Evolutionary conservation across 169 alveolate species (phyloP).

Genomic region (Plasmodium malariae): DNA sequence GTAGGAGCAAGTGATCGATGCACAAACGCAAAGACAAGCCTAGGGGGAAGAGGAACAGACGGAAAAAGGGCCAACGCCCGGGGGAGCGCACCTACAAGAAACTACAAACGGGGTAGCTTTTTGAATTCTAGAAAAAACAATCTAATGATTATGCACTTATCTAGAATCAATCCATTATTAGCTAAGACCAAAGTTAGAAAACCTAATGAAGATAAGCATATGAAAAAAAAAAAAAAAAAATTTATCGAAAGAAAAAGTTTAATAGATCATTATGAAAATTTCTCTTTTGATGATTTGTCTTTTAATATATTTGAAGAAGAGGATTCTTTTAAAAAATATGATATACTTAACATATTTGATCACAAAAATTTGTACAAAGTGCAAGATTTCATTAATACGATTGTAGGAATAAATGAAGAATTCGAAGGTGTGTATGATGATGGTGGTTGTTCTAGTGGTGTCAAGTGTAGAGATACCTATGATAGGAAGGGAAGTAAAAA

Average conservation of each 20-base stretch:
- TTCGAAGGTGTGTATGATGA: slow-evolving; percentile 47
- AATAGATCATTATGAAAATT: slow-evolving; percentile 60
- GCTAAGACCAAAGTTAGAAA: slow-evolving; percentile 58
- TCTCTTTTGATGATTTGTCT: slow-evolving; percentile 65
- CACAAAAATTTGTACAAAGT: slow-evolving; percentile 45
- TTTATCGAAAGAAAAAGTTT: slow-evolving; percentile 46
- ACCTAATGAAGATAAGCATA: slow-evolving; percentile 73
- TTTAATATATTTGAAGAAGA: slow-evolving; percentile 41
- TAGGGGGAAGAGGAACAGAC: too few species aligned
- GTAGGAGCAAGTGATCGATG: too few species aligned
- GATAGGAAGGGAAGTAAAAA: not conserved
- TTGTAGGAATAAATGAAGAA: slow-evolving; percentile 67
- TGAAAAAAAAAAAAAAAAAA: slow-evolving; percentile 60
- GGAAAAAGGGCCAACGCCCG: not conserved
- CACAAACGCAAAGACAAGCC: too few species aligned
- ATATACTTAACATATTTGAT: slow-evolving; percentile 44
- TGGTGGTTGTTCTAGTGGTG: not conserved
- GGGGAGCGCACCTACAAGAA: not conserved
- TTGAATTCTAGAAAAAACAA: slow-evolving; percentile 31
- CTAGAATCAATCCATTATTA: slow-evolving; percentile 65
- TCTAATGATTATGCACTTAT: slow-evolving; percentile 47
- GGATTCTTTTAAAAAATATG: slow-evolving; percentile 25
- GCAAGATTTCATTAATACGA: slow-evolving; percentile 48
- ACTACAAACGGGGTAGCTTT: not conserved
- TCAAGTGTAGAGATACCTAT: not conserved